These are phyloP conservation scores for Fusarium compactum DNA, from an alignment of 2,329 filamentous ascomycete species.

Conservation along the genomic window DNA sequence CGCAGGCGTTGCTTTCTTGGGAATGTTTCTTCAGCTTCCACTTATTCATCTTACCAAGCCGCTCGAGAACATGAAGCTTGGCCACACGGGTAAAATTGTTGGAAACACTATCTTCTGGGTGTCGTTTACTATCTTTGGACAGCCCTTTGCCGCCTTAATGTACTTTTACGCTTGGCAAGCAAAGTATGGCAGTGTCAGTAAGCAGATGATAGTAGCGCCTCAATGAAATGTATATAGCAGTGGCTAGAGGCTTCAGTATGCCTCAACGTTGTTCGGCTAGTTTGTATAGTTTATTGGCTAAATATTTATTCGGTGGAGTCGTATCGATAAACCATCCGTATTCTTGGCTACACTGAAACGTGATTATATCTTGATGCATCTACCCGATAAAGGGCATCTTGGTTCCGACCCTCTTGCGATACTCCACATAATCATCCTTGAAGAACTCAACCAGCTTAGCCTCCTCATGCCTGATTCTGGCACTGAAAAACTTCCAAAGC, in stretches of 20 bases:
- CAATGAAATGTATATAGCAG: constrained; percentile 9
- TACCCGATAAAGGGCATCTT: constrained; percentile 77
- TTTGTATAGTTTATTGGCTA: constrained; percentile 8
- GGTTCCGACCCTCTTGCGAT: constrained; percentile 77
- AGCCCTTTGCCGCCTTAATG: constrained; percentile 89
- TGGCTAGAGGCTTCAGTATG: neutral
- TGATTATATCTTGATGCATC: neutral
- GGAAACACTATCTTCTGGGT: constrained; percentile 98
- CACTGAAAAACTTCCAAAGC: constrained; percentile 87
- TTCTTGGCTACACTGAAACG: neutral
- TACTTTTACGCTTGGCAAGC: constrained; percentile 99
- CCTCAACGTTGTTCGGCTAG: constrained; percentile 5
- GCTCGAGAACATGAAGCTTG: constrained; percentile 81
- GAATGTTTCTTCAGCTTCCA: constrained; percentile 94
- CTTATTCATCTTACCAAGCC: constrained; percentile 85
- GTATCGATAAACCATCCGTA: constrained; percentile 7
- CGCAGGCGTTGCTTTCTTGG: constrained; percentile 86
- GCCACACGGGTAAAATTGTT: constrained; percentile 77
- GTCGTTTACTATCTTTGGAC: constrained; percentile 93
- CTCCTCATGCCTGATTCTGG: constrained; percentile 83
- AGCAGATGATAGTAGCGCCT: constrained; percentile 46
- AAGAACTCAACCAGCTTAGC: constrained; percentile 83
- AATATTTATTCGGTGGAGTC: constrained; percentile 9
- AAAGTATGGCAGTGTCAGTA: constrained; percentile 89
- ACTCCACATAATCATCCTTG: constrained; percentile 81